Base-by-base conservation (phyloP, 805 yeast genomes). In the Teunomyces kruisii region DNA sequence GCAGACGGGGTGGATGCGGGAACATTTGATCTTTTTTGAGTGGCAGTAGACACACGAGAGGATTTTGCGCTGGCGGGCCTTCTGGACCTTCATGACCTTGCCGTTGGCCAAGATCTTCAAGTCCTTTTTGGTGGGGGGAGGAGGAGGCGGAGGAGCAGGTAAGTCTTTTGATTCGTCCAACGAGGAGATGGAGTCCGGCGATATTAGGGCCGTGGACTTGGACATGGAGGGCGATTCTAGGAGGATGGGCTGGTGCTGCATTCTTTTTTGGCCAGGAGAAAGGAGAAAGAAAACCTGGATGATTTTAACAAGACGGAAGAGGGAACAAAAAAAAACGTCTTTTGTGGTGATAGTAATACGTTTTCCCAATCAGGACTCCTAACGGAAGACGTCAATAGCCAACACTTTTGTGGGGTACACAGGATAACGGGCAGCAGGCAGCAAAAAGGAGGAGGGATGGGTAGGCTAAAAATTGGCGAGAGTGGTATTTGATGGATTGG, bases 21-120 rank as follows among this genome's bases (percentile, higher is more conserved):
- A 77, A 59, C 88, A 83, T 51, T 79, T 80, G 47, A 81, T 75
- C 62, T 82, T 83, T 59, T 79, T 80, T 33, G 78, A 72, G 54
- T 81, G 83, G 54, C 86, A 81, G 38, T 83, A 67, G 12, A 77
- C 73, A 57, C 86, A 81, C 43, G 79, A 72, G 36, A 76, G 65
- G 36, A 81, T 80, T 53, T 75, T 75, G 43, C 87, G 58, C 58
- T 81, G 87, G 49, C 87, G 74, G 3, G 81, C 67, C 47, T 77
- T 79, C 53, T 81, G 87, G 13, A 80, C 76, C 58, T 81, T 81
- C 68, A 78, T 76, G 6, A 80, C 76, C 50, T 76, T 77, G 8
- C 78, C 83, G 52, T 76, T 69, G 3, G 76, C 77, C 48, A 76
- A 56, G 6, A 72, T 56, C 31, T 59, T 61, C 39, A 62, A 38